Evolutionary conservation across 2,329 filamentous ascomycete species (phyloP), one percentile per base, ranked within the genome.

Genomic region (Boeremia lycopersici): DNA sequence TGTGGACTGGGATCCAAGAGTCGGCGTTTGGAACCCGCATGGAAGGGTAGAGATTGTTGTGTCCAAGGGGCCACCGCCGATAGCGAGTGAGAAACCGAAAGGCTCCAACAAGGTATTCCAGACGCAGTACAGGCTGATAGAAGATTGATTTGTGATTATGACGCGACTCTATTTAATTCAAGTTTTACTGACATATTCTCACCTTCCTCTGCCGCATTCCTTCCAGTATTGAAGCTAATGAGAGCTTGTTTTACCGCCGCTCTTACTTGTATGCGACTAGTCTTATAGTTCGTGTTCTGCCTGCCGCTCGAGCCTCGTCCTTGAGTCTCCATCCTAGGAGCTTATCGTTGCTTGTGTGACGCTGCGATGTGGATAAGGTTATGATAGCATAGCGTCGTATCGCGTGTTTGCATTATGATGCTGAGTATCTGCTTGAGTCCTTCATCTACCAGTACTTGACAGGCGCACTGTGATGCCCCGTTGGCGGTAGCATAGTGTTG

Each of bases 401-500:
- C 13, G 36, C 12, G 13, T 19, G 29, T 7, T 15, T n/a, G 25
- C 13, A 6, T 30, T 3, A 26, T 17, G 8, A 10, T 15, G 19
- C 15, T 31, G 28, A 13, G n/a, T 8, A 11, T 29, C 3, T 13
- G 15, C 15, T 30, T 13, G 4, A 36, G 34, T n/a, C 10, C n/a
- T 39, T 48, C 34, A 45, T 49, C 53, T 40, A 57, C 54, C 54
- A 57, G 15, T 53, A 57, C 26, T 57, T 57, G 12, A 53, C 48
- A 25, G 54, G 54, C 8, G 54, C 54, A 35, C 54, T 57, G 12
- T 57, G 48, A 34, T 57, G 54, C 6, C 54, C 54, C 19, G 39
- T 23, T 15, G 54, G 54, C 2, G 54, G 54, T 26, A 57, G 19
- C 54, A 53, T 57, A 33, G 54, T 57, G 12, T 35, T 57, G 25